A percentile compares a stretch with the other conserved stretches of the same genome.
These are phyloP conservation scores for Edaphochlamys debaryana DNA, from an alignment of 139 green algal genomes.

Conservation along the genomic window DNA sequence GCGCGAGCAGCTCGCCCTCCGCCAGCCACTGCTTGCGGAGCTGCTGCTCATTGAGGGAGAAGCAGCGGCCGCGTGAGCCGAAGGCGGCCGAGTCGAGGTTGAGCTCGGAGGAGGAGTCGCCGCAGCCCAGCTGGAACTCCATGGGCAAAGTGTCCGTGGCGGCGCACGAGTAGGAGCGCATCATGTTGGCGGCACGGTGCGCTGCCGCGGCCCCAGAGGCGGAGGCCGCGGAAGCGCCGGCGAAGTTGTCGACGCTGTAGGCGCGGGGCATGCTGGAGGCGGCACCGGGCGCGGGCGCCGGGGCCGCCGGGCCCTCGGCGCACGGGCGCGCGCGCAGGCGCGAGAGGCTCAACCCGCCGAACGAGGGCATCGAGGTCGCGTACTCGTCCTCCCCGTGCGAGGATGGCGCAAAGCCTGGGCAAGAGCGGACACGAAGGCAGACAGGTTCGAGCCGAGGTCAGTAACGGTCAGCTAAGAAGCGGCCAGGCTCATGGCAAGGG, in stretches of 20 bases:
- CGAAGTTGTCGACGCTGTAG: constrained; percentile 21
- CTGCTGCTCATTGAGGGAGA: constrained; percentile 29
- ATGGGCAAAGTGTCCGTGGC: constrained; percentile 4
- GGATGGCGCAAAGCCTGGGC: background rate
- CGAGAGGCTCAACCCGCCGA: constrained; percentile 8
- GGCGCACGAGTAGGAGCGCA: constrained; percentile 9
- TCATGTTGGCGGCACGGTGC: background rate
- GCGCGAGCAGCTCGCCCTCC: constrained; percentile 25
- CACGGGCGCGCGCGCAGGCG: too few relatives aligned
- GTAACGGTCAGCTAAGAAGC: too few relatives aligned
- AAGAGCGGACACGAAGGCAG: too few relatives aligned
- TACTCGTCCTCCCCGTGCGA: background rate
- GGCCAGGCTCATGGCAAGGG: too few relatives aligned
- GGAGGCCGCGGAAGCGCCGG: background rate
- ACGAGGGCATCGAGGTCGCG: constrained; percentile 19
- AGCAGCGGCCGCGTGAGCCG: constrained; percentile 12
- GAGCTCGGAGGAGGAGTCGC: background rate
- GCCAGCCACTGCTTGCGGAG: constrained; percentile 20
- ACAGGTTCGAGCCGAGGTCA: too few relatives aligned
- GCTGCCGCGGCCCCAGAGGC: too few relatives aligned
- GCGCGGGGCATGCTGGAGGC: background rate
- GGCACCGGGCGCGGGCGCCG: too few relatives aligned
- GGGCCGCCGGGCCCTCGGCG: too few relatives aligned
- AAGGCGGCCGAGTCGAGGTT: background rate
- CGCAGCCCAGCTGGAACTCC: constrained; percentile 8